Evolutionary conservation across 176 grass and related monocot species (phyloP), one percentile per base, ranked within the genome.

Genomic region (Miscanthus lutarioriparius): DNA sequence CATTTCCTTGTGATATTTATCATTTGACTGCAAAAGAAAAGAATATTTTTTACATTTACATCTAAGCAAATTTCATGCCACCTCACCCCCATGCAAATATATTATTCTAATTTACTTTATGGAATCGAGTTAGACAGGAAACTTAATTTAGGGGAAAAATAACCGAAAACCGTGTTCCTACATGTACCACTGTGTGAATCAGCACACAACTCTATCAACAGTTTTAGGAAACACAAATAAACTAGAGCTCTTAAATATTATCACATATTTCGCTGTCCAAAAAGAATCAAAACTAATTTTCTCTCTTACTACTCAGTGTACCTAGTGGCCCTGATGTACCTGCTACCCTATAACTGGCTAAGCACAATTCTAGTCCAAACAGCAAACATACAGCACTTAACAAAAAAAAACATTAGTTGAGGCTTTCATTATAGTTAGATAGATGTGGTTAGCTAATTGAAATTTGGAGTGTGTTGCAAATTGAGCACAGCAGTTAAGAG

Each of bases 391-490:
- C 13, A 67, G 43, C 32, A 78, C 37, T 78, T 64, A 43, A 11
- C 9, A 67, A 78, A 26, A 22, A 73, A 38, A 66, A 72, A 80
- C 35, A 39, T 23, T 33, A 37, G 15, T 85, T 72, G 36, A 77
- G 72, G 14, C 33, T 78, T 73, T 66, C 7, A 30, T 47, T 61
- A 54, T 74, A 22, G 61, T 75, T 83, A 79, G 66, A 72, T 83
- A 74, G 66, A 82, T 89, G 37, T 65, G 67, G 45, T 43, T 79
- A 79, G 72, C 47, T 65, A 82, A 74, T 45, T 82, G 33, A 64
- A 84, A 82, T 23, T 86, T 65, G 45, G 36, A 19, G 27, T 61
- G 1, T 83, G 54, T 78, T 84, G 61, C 47, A 64, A 68, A 87
- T 48, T 49, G 20, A 51, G 39, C 68, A 90, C 47, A 70, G 49